These are phyloP conservation scores for Crithidia fasciculata DNA, from an alignment of 208 protist genomes.

Conservation along the genomic window DNA sequence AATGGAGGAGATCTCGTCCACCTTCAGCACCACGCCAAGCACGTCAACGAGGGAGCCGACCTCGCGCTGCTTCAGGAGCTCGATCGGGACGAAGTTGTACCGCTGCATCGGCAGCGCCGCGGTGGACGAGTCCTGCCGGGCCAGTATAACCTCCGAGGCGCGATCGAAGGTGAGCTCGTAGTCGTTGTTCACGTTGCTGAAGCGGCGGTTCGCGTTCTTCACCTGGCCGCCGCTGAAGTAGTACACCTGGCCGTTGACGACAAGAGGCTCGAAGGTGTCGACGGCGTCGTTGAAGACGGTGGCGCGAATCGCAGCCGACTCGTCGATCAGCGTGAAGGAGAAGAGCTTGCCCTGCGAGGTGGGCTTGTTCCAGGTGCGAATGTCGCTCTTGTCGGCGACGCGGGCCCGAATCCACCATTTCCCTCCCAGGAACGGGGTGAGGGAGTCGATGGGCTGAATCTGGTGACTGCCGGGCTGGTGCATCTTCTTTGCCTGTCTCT, in stretches of 20 bases:
- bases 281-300: conserved; percentile 94
- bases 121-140: conserved; percentile 55
- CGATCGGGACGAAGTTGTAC: conserved; percentile 91
- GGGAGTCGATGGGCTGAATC: conserved; percentile 92
- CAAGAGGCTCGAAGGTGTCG: conserved; percentile 84
- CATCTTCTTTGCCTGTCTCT: background rate
- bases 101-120: conserved; percentile 73
- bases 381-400: conserved; percentile 89
- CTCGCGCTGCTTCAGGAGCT: conserved; percentile 88
- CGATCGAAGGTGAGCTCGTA: conserved; percentile 93
- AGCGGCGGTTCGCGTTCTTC: conserved; percentile 91
- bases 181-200: conserved; percentile 94
- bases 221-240: conserved; percentile 92
- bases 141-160: conserved; percentile 75
- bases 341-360: conserved; percentile 92
- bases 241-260: conserved; percentile 91
- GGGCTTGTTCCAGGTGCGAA: conserved; percentile 94
- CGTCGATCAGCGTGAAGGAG: conserved; percentile 92
- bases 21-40: conserved; percentile 75
- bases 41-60: conserved; percentile 87
- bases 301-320: conserved; percentile 87
- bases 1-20: conserved; percentile 76
- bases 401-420: conserved; percentile 93
- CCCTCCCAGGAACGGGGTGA: conserved; percentile 87
- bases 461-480: conserved; percentile 79